Conservation (phyloP, 495 filamentous ascomycete genomes). For the Annulohypoxylon nitens region DNA sequence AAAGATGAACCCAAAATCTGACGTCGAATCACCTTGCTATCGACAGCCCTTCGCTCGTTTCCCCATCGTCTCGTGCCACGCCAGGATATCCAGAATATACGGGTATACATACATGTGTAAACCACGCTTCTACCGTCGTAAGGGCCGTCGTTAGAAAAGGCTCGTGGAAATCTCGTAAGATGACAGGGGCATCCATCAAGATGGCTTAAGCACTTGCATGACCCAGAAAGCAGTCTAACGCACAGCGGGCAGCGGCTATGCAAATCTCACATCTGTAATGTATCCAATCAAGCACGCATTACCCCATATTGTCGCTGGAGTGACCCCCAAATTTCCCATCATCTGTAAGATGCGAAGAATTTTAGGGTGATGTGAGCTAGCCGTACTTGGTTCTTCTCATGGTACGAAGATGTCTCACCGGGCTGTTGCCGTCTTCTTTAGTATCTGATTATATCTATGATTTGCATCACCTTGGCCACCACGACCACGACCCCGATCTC, state of each 20-base stretch:
- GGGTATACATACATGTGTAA: background rate
- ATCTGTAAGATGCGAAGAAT: conserved; percentile 41
- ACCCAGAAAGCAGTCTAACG: conserved; percentile 54
- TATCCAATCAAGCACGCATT: conserved; percentile 50
- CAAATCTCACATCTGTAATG: conserved; percentile 53
- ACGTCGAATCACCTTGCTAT: conserved; percentile 9
- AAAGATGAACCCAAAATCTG: conserved; percentile 27
- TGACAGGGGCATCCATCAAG: conserved; percentile 49
- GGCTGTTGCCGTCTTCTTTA: conserved; percentile 18
- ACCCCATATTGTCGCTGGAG: conserved; percentile 47
- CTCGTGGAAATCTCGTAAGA: conserved; percentile 44
- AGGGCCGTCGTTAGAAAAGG: conserved; percentile 45
- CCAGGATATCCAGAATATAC: too few species aligned
- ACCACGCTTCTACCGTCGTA: conserved; percentile 11
- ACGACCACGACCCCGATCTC: conserved; percentile 10
- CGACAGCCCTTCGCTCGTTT: conserved; percentile 16
- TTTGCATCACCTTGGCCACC: conserved; percentile 11
- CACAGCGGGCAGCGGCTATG: conserved; percentile 59
- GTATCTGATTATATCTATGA: conserved; percentile 20
- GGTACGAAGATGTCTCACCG: conserved; percentile 33
- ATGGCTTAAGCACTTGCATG: conserved; percentile 56
- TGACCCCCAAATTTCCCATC: conserved; percentile 31
- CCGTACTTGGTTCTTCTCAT: conserved; percentile 26
- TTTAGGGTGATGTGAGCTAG: conserved; percentile 27
- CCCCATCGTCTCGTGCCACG: conserved; percentile 16